Base-by-base conservation (phyloP, 306 rosid genomes). In the Chamaecrista fasciculata region DNA sequence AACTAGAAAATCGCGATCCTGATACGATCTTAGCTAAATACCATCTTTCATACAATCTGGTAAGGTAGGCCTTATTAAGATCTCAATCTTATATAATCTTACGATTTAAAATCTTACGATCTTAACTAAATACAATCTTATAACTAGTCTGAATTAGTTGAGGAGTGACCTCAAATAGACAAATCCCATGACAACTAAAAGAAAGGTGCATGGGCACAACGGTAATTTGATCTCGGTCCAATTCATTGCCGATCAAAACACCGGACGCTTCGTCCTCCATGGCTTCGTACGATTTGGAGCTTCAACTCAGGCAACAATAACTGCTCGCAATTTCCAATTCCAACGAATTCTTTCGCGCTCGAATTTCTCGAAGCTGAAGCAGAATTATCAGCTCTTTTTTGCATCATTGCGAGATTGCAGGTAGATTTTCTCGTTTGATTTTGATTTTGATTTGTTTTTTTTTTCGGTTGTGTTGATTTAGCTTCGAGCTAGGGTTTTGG, bases 211-310 rank as follows among this genome's bases (percentile, higher is more conserved):
- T 75, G 96, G 95, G 87, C 26, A 82, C 2, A 70, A 4, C 1
- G 3, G 95, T 87, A 84, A 84, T 70, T 74, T 75, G 34, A 11
- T 0, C 4, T 16, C 3, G 50, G 37, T 47, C 88, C 81, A 77
- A 58, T 84, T 77, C 86, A 47, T 80, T 86, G 84, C 82, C 91
- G 95, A 87, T 90, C 96, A 86, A 85, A 87, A 86, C 85, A 90
- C 87, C 79, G 88, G 83, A 76, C 78, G 76, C 86, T 62, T 86
- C 91, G 72, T 76, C 88, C 86, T 78, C 91, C 91, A 77, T 86
- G 88, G 91, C 75, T 80, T 86, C 76, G 84, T 77, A 78, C 88
- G 83, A 81, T 84, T 82, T 81, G 77, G 78, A 87, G 85, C 85
- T 83, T 73, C 79, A 80, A 81, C 82, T 81, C 85, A 63, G 46